Evolutionary conservation across 805 yeast species (phyloP), one percentile per base, ranked within the genome.

Genomic region (Zygosaccharomyces bisporus): DNA sequence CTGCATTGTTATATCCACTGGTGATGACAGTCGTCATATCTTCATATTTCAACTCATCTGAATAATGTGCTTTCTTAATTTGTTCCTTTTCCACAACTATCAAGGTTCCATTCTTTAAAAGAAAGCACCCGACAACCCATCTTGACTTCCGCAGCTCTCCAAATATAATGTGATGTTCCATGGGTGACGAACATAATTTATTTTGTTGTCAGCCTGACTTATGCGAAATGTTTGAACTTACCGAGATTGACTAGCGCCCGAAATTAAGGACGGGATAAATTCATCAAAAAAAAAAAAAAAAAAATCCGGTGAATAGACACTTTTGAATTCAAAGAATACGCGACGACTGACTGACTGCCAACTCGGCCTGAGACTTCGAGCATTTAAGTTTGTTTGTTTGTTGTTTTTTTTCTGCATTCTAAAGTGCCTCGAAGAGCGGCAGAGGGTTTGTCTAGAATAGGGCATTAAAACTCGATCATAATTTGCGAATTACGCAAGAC

Each of bases 1-100:
- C 54, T 2, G 49, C 58, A 12, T 50, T 38, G 6, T 34, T 55
- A 30, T 51, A 56, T 3, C 60, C 61, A 2, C 39, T 10, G 6
- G 50, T 46, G 37, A 20, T 23, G 4, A 39, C 20, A 6, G 32
- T 39, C 4, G 23, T 18, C 47, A 47, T 41, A 4, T 44, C 31
- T 14, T 41, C 42, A 35, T 35, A 32, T 13, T 10, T 25, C 31
- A 40, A 18, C 3, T 17, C 34, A 17, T 20, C 5, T 6, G 46
- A 30, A 36, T 34, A 44, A 27, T 8, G 13, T 7, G 44, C 46
- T 32, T 30, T 39, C 8, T 32, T 31, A 20, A 47, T 37, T 14
- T 32, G 41, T 25, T 37, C 44, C 14, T 44, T 39, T 25, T 47
- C 48, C 10, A 47, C 46, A 8, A 47, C 36, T 21, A 47, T 17